phyloP scores from a whole-genome alignment of 108 stramenopile genomes.

The Craspedostauros australis region DNA sequence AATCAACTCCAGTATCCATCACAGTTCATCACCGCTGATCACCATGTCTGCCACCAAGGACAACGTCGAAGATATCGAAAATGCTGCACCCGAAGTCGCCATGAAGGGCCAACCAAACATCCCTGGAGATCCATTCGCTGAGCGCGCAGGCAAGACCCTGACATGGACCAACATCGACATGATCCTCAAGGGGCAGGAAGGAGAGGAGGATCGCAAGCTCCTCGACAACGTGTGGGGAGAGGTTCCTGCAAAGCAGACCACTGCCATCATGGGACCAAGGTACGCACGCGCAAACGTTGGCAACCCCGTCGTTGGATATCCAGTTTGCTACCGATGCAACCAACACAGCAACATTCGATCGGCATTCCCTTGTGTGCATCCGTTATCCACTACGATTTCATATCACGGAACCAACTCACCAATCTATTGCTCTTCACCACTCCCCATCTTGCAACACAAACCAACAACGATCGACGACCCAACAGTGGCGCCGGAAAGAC shows the following conservation, averaged over 20 bases:
- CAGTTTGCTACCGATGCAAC: background rate
- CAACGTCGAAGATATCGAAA: too few species aligned
- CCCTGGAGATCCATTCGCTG: too few species aligned
- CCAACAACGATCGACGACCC: background rate
- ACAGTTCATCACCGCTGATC: too few species aligned
- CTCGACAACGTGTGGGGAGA: slow-evolving; percentile 66
- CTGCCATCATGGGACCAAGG: slow-evolving; percentile 71
- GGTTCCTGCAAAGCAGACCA: slow-evolving; percentile 51
- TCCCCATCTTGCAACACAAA: too few species aligned
- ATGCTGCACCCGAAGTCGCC: too few species aligned
- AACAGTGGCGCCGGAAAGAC: slow-evolving; percentile 60
- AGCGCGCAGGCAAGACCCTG: too few species aligned
- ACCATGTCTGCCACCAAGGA: too few species aligned
- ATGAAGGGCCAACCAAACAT: too few species aligned
- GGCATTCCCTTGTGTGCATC: background rate
- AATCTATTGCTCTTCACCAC: background rate
- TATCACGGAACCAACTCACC: background rate
- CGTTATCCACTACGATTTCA: too few species aligned
- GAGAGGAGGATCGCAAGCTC: slow-evolving; percentile 25
- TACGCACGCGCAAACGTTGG: slow-evolving; percentile 11
- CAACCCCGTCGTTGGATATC: background rate
- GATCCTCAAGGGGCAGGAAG: too few species aligned
- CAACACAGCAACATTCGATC: background rate
- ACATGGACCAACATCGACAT: too few species aligned
- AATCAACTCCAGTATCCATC: too few species aligned